Evolutionary conservation across 2,329 filamentous ascomycete genomes (phyloP), one percentile per base, ranked within the genome.

Genomic region (Aureobasidium sp.): DNA sequence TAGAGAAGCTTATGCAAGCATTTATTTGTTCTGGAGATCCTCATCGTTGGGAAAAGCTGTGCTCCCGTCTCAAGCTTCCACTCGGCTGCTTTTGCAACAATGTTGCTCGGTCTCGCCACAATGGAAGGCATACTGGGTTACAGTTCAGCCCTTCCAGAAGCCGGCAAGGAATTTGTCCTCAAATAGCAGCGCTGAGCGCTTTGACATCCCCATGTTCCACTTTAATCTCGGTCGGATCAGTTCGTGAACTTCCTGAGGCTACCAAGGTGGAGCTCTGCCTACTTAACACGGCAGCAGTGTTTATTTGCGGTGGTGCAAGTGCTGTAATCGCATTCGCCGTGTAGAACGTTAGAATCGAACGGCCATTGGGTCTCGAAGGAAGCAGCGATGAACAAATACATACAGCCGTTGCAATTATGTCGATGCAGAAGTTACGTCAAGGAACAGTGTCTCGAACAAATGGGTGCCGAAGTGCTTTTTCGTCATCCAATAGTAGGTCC

Each of bases 171-270:
- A 59, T 39, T 48, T 29, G 43, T 48, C 36, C 39, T 46, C 53
- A 44, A 37, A 48, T 32, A 20, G 29, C 43, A 48, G 46, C 32
- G 57, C 57, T 51, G 41, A 48, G 46, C 32, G 57, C 57, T 51
- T 51, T 46, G 57, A 60, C 57, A 60, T 50, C 57, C 57, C 55
- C 55, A 48, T 59, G 55, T 59, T 59, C 55, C 55, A 59, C 43
- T 48, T 59, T 48, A 59, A 59, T 59, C 55, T 59, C 55, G 55
- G 55, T 59, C 55, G 41, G 55, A 59, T 44, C 55, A 47, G 55
- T 59, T 59, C 55, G 55, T 36, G 55, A 39, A 57, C 53, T 57
- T 57, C 53, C 27, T 46, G 53, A 57, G 53, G 26, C 27, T 57
- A 46, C 51, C 39, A 44, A 57, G 53, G 53, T 57, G 53, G 53